phyloP scores from a whole-genome alignment of 371 early-diverging fungal species.

The Sporodiniella umbellata region DNA sequence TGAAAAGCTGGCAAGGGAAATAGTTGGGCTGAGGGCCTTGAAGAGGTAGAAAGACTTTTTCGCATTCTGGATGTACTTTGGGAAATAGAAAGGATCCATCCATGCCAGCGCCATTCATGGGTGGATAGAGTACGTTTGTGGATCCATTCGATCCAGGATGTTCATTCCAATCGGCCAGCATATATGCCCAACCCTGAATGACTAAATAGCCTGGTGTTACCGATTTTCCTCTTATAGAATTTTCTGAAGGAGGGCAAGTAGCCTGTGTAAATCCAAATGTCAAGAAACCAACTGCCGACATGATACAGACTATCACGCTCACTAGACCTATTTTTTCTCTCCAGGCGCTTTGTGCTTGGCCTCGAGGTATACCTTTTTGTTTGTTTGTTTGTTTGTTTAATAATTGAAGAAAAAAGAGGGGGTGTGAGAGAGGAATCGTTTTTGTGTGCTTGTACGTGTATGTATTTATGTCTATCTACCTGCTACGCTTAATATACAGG shows the following conservation, averaged over 20 bases:
- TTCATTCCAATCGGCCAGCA: constrained; percentile 41
- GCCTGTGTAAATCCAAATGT: constrained; percentile 60
- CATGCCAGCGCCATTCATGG: constrained; percentile 62
- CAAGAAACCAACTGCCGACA: constrained; percentile 52
- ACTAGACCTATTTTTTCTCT: constrained; percentile 82
- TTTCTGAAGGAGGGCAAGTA: constrained; percentile 45
- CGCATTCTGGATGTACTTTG: constrained; percentile 51
- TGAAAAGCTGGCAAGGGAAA: constrained; percentile 68
- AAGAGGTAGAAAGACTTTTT: constrained; percentile 45
- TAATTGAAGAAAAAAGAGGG: too few species aligned
- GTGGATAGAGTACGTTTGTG: constrained; percentile 54
- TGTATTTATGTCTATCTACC: too few species aligned
- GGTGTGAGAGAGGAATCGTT: too few species aligned
- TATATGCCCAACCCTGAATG: constrained; percentile 55
- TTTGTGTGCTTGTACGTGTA: too few species aligned
- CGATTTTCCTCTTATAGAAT: constrained; percentile 23
- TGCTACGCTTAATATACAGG: constrained; percentile 11
- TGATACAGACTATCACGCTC: constrained; percentile 55
- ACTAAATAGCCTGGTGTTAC: constrained; percentile 43
- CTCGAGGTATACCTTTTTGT: constrained; percentile 47
- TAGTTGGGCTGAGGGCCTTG: constrained; percentile 47
- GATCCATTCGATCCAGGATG: constrained; percentile 42
- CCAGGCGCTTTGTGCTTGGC: constrained; percentile 73
- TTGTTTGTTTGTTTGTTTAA: too few species aligned
- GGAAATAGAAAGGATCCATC: constrained; percentile 57